Base-by-base conservation (phyloP, 768 basidiomycete species). In the Tylopilus rubrobrunneus region DNA sequence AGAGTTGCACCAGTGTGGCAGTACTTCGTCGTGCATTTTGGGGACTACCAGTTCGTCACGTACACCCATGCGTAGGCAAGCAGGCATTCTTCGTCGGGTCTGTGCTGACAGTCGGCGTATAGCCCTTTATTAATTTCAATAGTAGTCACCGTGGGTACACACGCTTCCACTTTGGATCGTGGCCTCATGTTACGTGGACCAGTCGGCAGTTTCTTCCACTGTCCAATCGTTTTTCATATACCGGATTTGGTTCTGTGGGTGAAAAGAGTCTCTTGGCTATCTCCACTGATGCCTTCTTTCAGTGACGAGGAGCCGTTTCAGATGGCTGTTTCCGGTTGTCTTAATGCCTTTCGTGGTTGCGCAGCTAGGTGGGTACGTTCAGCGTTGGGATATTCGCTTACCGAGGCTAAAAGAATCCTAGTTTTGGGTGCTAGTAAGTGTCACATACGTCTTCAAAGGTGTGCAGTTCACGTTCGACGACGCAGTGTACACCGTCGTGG, bases 221-320 rank as follows among this genome's bases (percentile, higher is more conserved):
- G 59, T 64, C 29, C 62, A 65, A 41, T 59, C 60, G 21, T 65
- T 60, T 51, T 66, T 67, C 59, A 64, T 64, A 52, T 65, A 54
- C 51, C 60, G 62, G 14, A 60, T 67, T 39, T 66, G 60, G 65
- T 53, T 10, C 15, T 31, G 64, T 62, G 52, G 23, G 64, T 65
- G 37, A 23, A 31, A 45, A 33, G 3, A 2, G 8, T 34, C 6
- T 48, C 56, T 55, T 45, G 45, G 15, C 7, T 36, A 42, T 14
- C 15, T 31, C 15, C 14, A 33, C 41, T 51, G 25, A 58, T 17
- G 21, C 7, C 7, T 48, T 5, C 4, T 7, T 27, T 48, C 25
- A 65, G 62, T 61, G 52, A 53, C n/a, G 19, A 59, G 10, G 44
- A 39, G 49, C 42, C 52, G 60, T 19, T 56, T 59, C 19, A 54